phyloP scores from a whole-genome alignment of 768 basidiomycete genomes.

The Astraeus odoratus region DNA sequence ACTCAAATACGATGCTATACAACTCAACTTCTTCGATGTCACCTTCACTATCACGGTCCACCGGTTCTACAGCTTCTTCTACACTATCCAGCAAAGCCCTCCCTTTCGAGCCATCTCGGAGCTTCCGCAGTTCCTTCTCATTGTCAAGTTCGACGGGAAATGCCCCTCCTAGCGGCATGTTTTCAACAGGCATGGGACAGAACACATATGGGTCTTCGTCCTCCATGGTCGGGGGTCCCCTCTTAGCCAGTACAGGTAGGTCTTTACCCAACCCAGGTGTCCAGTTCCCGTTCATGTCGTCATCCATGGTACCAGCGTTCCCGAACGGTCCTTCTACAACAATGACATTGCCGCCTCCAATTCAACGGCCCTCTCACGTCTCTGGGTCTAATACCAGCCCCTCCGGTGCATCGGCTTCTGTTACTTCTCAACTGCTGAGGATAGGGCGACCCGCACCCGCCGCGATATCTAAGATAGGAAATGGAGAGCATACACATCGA shows the following conservation, averaged over 20 bases:
- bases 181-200: conserved; percentile 9
- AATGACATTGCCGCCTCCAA: conserved; percentile 4
- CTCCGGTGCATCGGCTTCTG: not conserved
- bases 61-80: conserved; percentile 27
- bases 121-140: conserved; percentile 18
- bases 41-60: conserved; percentile 22
- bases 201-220: conserved; percentile 11
- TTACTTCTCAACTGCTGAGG: conserved; percentile 2
- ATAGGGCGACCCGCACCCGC: conserved; percentile 5
- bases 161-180: conserved; percentile 8
- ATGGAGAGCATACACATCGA: conserved; percentile 12
- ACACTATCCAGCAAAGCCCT: conserved; percentile 47
- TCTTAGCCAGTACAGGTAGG: conserved; percentile 3
- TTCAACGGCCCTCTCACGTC: conserved; percentile 10
- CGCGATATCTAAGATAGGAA: conserved; percentile 8
- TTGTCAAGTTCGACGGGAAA: conserved; percentile 12
- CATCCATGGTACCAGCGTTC: conserved; percentile 2
- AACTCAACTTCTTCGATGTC: conserved; percentile 5
- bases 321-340: conserved; percentile 6
- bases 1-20: conserved; percentile 4
- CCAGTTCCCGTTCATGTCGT: not conserved
- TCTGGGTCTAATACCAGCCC: conserved; percentile 3
- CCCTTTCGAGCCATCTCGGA: conserved; percentile 46
- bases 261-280: not conserved
- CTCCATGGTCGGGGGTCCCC: conserved; percentile 7